Percentiles rank a stretch among this genome's conserved stretches.
Conservation (phyloP, 305 asterid genomes). For the Plantago coronopus region DNA sequence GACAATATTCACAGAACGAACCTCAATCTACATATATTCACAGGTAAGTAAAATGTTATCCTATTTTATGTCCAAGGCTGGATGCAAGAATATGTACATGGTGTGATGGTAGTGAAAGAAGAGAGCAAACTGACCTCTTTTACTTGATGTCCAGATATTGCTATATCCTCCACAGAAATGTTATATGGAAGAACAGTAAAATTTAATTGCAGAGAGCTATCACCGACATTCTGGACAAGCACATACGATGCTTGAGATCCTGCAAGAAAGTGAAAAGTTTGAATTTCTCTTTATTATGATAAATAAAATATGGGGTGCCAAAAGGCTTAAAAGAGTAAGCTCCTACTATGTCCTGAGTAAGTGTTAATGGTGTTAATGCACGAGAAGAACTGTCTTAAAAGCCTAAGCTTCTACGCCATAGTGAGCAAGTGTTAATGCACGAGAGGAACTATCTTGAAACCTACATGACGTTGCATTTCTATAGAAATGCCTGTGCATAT, state of each 20-base stretch:
- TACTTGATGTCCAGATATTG: conserved; percentile 29
- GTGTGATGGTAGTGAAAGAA: neutral
- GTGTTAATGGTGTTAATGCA: neutral
- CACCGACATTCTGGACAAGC: conserved; percentile 31
- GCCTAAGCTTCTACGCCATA: neutral
- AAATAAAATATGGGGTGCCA: neutral
- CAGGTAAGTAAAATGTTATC: neutral
- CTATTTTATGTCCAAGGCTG: neutral
- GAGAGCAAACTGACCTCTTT: conserved; percentile 38
- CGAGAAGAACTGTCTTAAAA: neutral
- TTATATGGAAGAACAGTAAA: conserved; percentile 26
- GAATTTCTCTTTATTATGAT: conserved; percentile 3
- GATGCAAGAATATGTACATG: neutral
- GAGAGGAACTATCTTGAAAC: neutral
- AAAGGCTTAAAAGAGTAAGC: neutral
- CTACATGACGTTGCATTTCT: neutral
- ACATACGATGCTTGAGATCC: conserved; percentile 26
- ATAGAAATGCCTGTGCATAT: too few relatives aligned
- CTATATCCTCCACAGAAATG: conserved; percentile 12
- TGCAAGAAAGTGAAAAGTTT: conserved; percentile 20
- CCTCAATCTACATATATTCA: too few relatives aligned
- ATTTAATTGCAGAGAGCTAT: conserved; percentile 18
- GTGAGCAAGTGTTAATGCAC: conserved; percentile 1
- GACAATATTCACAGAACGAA: too few relatives aligned
- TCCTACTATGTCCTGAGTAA: neutral